Evolutionary conservation across 2,329 filamentous ascomycete genomes (phyloP).

Genomic region (Penicillium fuscoglaucum): DNA sequence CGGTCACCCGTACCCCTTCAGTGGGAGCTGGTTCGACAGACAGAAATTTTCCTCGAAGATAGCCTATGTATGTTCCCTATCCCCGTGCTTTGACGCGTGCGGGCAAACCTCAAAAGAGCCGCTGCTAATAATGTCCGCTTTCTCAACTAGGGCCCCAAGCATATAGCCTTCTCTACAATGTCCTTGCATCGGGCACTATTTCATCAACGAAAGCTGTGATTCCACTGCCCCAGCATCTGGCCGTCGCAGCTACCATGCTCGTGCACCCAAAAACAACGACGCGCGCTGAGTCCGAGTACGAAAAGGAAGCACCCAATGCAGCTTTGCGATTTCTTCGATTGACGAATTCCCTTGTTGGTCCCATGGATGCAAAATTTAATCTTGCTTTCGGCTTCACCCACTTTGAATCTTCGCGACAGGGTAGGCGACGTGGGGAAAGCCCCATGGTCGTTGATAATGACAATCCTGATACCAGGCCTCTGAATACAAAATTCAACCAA

Average conservation of each 20-base stretch:
- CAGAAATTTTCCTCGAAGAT: conserved; percentile 73
- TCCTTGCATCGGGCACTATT: conserved; percentile 35
- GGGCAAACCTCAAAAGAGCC: neutral
- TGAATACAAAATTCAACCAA: conserved; percentile 63
- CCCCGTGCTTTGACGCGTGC: neutral
- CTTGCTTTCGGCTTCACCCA: conserved; percentile 69
- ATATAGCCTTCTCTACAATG: conserved; percentile 61
- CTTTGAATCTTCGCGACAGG: conserved; percentile 36
- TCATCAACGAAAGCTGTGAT: conserved; percentile 56
- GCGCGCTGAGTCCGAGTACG: conserved; percentile 62
- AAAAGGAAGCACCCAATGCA: conserved; percentile 62
- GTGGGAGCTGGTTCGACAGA: conserved; percentile 65
- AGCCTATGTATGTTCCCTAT: conserved; percentile 55
- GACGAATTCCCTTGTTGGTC: conserved; percentile 65
- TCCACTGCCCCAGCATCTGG: conserved; percentile 71
- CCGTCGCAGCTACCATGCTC: conserved; percentile 76
- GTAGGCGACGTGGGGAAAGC: conserved; percentile 27
- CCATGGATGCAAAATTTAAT: conserved; percentile 67
- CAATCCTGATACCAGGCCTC: conserved; percentile 52
- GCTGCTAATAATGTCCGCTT: conserved; percentile 8
- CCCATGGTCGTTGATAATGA: conserved; percentile 5
- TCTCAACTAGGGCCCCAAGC: conserved; percentile 54
- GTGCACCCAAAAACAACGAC: conserved; percentile 80
- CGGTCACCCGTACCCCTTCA: conserved; percentile 59
- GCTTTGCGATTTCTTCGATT: conserved; percentile 71